Evolutionary conservation across 345 rosid species (phyloP), one percentile per base, ranked within the genome.

Genomic region (Camelina hispida): DNA sequence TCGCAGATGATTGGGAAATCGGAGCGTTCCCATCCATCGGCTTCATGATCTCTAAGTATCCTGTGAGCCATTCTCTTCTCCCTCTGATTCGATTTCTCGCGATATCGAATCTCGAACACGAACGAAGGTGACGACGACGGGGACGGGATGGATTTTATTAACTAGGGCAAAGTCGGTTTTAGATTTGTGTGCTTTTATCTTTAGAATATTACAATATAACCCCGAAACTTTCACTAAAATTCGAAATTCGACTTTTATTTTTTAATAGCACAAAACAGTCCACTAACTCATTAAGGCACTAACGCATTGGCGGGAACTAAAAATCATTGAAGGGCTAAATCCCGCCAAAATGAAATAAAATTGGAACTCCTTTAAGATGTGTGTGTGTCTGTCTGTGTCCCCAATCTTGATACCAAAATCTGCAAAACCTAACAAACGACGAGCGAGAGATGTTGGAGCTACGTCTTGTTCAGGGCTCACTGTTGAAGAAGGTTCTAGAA

Each of bases 401-500:
- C 30, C 30, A 28, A 28, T 28, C 30, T 28, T 28, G 5, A 4
- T 25, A 4, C 30, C 4, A 28, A 25, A 28, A 28, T 28, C 30
- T 28, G 30, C 30, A 28, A 28, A 4, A 28, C 30, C 30, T 28
- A 4, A 28, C 30, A 4, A 28, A 28, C 30, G 44, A 50, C 57
- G 16, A 51, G 25, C 15, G 81, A 78, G 47, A 20, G 28, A 96
- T 96, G 98, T 76, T 93, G 65, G 99, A 96, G 74, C 88, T 96
- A 7, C 85, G 99, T 81, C 68, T 96, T 4, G 98, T 96, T 2
- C 99, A 96, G 37, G 99, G 99, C 1, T 96, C 97, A 7, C 86
- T 96, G 15, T 77, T 96, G 44, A 96, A 96, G 97, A 96, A 96
- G 81, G 99, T 96, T 5, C 73, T 96, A 20, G 99, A 96, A n/a